Conservation (phyloP, 768 basidiomycete species). For the Collybia sordida region DNA sequence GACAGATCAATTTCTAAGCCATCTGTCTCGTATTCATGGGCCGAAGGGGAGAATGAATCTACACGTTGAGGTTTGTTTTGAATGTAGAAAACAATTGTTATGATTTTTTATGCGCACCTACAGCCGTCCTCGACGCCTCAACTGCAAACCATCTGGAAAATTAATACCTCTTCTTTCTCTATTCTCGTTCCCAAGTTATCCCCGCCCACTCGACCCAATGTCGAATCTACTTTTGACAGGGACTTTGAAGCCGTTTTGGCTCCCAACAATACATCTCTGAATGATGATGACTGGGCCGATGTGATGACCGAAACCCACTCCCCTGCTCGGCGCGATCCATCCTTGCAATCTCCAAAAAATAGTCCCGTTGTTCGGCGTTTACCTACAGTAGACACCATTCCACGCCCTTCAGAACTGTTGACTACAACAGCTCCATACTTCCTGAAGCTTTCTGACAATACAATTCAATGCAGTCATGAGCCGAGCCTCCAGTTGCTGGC, state of each 20-base stretch:
- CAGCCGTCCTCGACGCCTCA: constrained; percentile 17
- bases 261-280: background rate
- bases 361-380: constrained; percentile 16
- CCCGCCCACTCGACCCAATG: constrained; percentile 20
- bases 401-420: constrained; percentile 34
- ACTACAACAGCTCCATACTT: constrained; percentile 26
- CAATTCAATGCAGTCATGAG: constrained; percentile 37
- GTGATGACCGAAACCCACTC: constrained; percentile 11
- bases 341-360: background rate
- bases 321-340: constrained; percentile 3
- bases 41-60: constrained; percentile 15
- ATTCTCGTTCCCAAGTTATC: constrained; percentile 31
- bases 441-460: constrained; percentile 30
- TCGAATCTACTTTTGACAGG: constrained; percentile 31
- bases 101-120: background rate
- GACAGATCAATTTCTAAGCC: constrained; percentile 32
- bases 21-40: constrained; percentile 9
- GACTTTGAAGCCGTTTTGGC: constrained; percentile 32
- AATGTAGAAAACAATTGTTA: background rate
- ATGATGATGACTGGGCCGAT: constrained; percentile 34
- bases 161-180: constrained; percentile 23
- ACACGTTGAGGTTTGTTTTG: constrained; percentile 25
- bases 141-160: constrained; percentile 27
- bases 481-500: constrained; percentile 32
- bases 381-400: constrained; percentile 25